Evolutionary conservation across 805 yeast genomes (phyloP), one percentile per base, ranked within the genome.

Genomic region (Hanseniaspora guilliermondii): DNA sequence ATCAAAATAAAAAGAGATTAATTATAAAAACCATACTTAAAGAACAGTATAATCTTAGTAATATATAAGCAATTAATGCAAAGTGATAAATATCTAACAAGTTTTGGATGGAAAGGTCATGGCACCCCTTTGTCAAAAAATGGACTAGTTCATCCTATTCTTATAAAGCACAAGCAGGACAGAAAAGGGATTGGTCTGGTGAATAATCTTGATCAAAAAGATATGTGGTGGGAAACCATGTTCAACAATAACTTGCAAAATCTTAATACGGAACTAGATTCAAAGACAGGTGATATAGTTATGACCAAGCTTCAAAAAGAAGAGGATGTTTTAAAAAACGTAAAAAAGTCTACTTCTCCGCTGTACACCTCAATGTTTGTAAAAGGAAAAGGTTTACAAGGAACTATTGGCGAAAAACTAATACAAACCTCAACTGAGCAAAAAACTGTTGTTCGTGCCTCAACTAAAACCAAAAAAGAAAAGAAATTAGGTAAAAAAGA

Each of bases 161-260:
- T 91, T 58, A 96, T 93, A 54, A 84, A 83, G 60, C 97, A 91
- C 64, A 88, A 93, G 68, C 82, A 80, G 60, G 96, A 91, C 64
- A 82, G 80, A 56, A 88, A 87, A 64, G 98, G 98, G 9, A 73
- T 91, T 25, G 98, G 98, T 0, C 83, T 84, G 64, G 81, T 78
- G 25, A 70, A 73, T 47, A 75, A 76, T 24, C 70, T 73, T 9
- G 82, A 80, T 50, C 93, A 87, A 60, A 77, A 82, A 16, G 95
- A 86, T 59, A 83, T 87, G 46, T 91, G 98, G 98, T 91, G 98
- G 98, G 98, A 91, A 60, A 76, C 86, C 59, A 73, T 91, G 45
- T 93, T 93, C 70, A 97, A 91, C 67, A 96, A 96, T 1, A 96
- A 88, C 60, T 74, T 91, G 59, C 86, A 87, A 63, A 77, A 79